Base-by-base conservation (phyloP, 2,329 filamentous ascomycete genomes). In the Colletotrichum sp. region DNA sequence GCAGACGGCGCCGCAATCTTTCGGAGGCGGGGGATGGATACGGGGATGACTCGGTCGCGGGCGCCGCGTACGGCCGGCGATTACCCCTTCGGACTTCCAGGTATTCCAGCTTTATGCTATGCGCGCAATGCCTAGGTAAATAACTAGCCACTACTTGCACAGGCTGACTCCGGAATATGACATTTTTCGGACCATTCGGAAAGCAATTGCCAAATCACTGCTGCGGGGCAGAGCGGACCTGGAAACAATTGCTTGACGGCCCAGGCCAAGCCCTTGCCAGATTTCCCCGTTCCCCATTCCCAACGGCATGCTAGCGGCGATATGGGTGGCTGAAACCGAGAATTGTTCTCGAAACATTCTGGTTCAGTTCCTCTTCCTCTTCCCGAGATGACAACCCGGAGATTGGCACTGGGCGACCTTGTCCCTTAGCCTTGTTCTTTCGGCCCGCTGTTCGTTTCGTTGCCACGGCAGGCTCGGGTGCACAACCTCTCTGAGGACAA, bases 271-370 rank as follows among this genome's bases (percentile, higher is more conserved):
- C 56, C 36, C 56, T 62, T 52, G 12, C 32, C 13, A 24, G 36
- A 28, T 26, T 62, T 36, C 64, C 56, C 66, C 24, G 21, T 69
- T 67, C 52, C 56, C 43, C 55, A 48, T 61, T 18, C 30, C 58
- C 21, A 48, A 21, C 18, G 61, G 30, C 32, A 26, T n/a, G 30
- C 62, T 30, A 26, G 55, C 13, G 43, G 43, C 43, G n/a, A 18
- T 38, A n/a, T 12, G 32, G 52, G 34, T 67, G 68, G 52, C 34
- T 58, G 68, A 24, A 56, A 32, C 28, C 73, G n/a, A 21, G 52
- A 74, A 28, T n/a, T 63, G 16, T 73, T 72, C 62, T 75, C 63
- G 69, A 68, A 75, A 73, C 73, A 63, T 75, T 72, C 30, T 75
- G 71, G 65, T 10, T n/a, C 56, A 24, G 48, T 58, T 34, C 55